A percentile compares a stretch with the other conserved stretches of the same genome.
Evolutionary conservation across 2,329 filamentous ascomycete species (phyloP).

Genomic region (Teratosphaeria destructans): DNA sequence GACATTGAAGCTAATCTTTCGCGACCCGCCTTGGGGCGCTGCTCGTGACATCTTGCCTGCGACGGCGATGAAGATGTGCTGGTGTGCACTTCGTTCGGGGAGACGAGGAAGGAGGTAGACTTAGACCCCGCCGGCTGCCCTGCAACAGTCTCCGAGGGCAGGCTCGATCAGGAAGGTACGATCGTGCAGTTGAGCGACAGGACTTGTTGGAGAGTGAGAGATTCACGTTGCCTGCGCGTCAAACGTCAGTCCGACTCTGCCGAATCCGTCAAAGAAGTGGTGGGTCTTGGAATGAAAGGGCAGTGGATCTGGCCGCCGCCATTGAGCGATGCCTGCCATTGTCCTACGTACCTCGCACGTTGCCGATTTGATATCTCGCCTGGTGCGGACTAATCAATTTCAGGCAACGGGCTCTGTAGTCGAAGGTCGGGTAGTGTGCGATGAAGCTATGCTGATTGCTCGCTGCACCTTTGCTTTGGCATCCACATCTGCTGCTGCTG

Average conservation of each 20-base stretch:
- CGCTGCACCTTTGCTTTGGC: not conserved
- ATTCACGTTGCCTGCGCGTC: not conserved
- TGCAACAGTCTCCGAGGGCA: not conserved
- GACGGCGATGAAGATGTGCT: not conserved
- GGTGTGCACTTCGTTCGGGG: not conserved
- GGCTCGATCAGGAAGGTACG: not conserved
- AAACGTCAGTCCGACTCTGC: not conserved
- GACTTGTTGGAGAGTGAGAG: no score
- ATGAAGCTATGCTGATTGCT: not conserved
- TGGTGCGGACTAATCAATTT: not conserved
- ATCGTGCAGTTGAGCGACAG: not conserved
- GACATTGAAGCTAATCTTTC: slow-evolving; percentile 99
- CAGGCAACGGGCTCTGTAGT: not conserved
- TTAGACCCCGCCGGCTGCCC: not conserved
- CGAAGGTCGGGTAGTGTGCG: no score
- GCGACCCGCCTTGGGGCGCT: slow-evolving; percentile 40
- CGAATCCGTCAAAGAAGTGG: not conserved
- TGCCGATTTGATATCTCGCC: not conserved
- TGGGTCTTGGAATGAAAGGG: not conserved
- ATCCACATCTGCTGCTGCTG: not conserved
- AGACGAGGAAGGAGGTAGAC: not conserved
- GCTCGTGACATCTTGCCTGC: slow-evolving; percentile 9
- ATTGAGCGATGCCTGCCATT: not conserved
- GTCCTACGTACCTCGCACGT: not conserved
- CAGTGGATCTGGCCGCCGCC: no score